Evolutionary conservation across 768 basidiomycete species (phyloP), one percentile per base, ranked within the genome.

Genomic region (Naganishia vaughanmartiniae): DNA sequence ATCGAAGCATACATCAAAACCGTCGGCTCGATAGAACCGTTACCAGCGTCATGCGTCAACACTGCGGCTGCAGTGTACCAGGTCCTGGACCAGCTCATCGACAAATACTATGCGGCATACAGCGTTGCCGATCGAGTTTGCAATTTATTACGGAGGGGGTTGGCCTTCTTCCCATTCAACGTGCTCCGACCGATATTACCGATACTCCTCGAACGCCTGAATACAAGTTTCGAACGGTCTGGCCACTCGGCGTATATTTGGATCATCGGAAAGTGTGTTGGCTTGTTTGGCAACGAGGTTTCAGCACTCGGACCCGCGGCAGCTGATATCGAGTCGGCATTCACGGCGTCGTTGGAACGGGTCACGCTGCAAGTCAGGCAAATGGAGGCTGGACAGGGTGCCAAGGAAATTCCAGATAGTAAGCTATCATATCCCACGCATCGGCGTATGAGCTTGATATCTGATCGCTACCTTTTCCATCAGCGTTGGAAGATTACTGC

Each of bases 401-500:
- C 91, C 21, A 83, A 86, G 31, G 88, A 90, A 68, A 85, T 96
- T 45, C 92, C 94, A 45, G 96, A 98, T 82, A 88, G 96, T 97
- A 75, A 77, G 90, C 78, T 4, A 19, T 12, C 51, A 11, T 21
- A 2, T 42, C n/a, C 10, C 17, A 42, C 15, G 10, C 14, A 9
- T 53, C 17, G 28, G 45, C 45, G 26, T 34, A 69, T 54, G 9
- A 51, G 28, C 15, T 4, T 17, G 15, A 11, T 26, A 10, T 1
- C 45, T 70, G 70, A 57, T 69, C 65, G 28, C 30, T 19, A 33
- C 17, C n/a, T 28, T n/a, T 31, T 48, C 14, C 39, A 36, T 46
- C 73, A 98, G 96, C 97, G 31, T 83, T 99, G 76, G 95, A 98
- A 80, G 96, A 99, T 78, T 98, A 94, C 74, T 78, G 93, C 65